Evolutionary conservation across 2,329 filamentous ascomycete genomes (phyloP), one percentile per base, ranked within the genome.

Genomic region (Cadophora luteo-olivacea): DNA sequence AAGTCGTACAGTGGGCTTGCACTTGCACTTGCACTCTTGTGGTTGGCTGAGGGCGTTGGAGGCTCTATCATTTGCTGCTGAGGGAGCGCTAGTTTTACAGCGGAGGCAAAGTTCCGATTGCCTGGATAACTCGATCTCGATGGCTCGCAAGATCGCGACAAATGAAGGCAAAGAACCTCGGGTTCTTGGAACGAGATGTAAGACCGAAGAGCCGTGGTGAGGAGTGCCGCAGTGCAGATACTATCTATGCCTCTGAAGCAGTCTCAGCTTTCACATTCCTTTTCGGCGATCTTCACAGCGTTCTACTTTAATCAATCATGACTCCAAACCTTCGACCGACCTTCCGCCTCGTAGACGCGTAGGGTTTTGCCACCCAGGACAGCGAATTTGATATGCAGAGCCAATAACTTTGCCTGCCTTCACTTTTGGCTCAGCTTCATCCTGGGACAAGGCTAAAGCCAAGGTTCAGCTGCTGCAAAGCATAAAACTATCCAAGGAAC

Each of bases 401-500:
- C 66, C 66, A 65, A 57, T 64, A 32, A 45, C n/a, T 33, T 36
- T 25, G 29, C 32, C 36, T 61, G 22, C n/a, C 3, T 54, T 22
- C 14, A 14, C 22, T 32, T 65, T n/a, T 61, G n/a, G 45, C 36
- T 64, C 52, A 54, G 52, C 29, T 52, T 14, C 48, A 58, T 64
- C 52, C 52, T 55, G 38, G 36, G 16, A 61, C 22, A 33, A 68
- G 60, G 60, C 62, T 68, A 48, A 52, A 45, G 48, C 41, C 61
- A 61, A 65, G 66, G 29, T 61, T 48, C 38, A 65, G 24, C 22
- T 64, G 38, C 61, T 48, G 22, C 48, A 29, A 11, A 54, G 49
- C 65, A 61, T 66, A 54, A 67, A 29, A 11, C 25, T 9, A 49
- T 67, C 16, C 65, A 63, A 67, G 60, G 65, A 63, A 63, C 45